Evolutionary conservation across 2,329 filamentous ascomycete genomes (phyloP).

Genomic region (Tolypocladium endophyticum): DNA sequence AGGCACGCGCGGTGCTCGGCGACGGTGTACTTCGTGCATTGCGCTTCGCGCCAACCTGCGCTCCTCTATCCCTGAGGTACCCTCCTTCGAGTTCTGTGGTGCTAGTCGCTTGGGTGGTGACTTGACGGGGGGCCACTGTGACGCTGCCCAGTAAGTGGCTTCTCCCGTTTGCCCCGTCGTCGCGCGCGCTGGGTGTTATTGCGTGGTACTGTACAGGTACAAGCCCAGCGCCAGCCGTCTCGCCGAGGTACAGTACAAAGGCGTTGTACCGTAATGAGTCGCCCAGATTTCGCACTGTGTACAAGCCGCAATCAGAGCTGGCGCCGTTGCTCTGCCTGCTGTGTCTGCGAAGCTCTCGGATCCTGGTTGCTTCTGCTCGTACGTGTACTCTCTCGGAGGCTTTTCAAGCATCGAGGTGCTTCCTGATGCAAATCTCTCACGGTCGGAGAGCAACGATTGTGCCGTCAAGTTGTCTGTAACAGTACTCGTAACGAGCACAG

Average conservation of each 20-base stretch:
- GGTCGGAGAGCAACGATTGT: background rate
- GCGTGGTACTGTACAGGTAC: constrained; percentile 29
- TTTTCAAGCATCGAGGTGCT: background rate
- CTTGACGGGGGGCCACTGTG: background rate
- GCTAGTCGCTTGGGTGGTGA: background rate
- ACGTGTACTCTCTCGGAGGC: background rate
- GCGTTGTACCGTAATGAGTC: constrained; percentile 16
- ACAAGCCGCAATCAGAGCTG: constrained; percentile 12
- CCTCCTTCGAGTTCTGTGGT: background rate
- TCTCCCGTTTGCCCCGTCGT: background rate
- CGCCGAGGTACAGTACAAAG: constrained; percentile 25
- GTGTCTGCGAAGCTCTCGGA: too few species aligned
- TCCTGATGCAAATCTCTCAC: background rate
- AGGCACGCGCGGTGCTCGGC: background rate
- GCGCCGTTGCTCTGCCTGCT: too few species aligned
- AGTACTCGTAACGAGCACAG: background rate
- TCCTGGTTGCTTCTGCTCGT: background rate
- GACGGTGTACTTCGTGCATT: background rate
- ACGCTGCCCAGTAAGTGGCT: background rate
- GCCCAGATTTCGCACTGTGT: constrained; percentile 21
- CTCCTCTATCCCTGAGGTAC: background rate
- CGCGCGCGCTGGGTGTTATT: constrained; percentile 6
- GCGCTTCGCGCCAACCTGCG: background rate
- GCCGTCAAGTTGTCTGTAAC: background rate
- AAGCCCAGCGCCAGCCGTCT: constrained; percentile 16